Conservation (phyloP, 345 rosid species). For the Hirschfeldia incana region DNA sequence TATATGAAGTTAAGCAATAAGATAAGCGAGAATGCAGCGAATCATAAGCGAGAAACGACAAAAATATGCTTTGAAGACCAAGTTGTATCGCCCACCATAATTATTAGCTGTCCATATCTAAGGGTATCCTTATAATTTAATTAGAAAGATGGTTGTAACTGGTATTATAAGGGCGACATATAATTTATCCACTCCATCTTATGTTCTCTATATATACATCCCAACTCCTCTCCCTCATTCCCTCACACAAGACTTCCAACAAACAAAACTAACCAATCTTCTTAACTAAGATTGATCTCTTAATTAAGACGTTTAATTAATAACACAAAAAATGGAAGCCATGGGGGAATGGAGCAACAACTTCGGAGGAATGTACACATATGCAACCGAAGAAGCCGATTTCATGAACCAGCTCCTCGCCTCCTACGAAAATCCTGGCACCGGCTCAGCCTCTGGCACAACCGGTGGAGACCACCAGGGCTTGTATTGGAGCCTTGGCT, state of each 20-base stretch:
- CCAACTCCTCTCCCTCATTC: slow-evolving; percentile 23
- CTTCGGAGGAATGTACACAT: slow-evolving; percentile 54
- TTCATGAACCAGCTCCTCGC: slow-evolving; percentile 70
- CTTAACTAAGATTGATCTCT: slow-evolving; percentile 25
- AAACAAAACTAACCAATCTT: slow-evolving; percentile 16
- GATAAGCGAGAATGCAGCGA: slow-evolving; percentile 16
- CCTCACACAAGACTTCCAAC: slow-evolving; percentile 36
- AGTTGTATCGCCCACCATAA: slow-evolving; percentile 29
- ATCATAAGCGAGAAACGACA: slow-evolving; percentile 27
- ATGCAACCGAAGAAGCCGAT: slow-evolving; percentile 68
- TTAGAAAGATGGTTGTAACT: slow-evolving; percentile 18
- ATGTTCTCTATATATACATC: slow-evolving; percentile 39
- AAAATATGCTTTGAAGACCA: slow-evolving; percentile 25
- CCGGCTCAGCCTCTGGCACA: slow-evolving; percentile 33
- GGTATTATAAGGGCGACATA: not conserved
- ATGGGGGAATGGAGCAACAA: slow-evolving; percentile 66
- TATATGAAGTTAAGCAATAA: not conserved
- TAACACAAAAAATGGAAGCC: slow-evolving; percentile 51
- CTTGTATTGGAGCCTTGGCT: slow-evolving; percentile 35
- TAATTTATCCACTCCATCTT: slow-evolving; percentile 26
- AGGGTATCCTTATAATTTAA: slow-evolving; percentile 20
- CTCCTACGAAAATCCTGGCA: slow-evolving; percentile 37
- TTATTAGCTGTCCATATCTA: slow-evolving; percentile 42
- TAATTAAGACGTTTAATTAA: slow-evolving; percentile 21
- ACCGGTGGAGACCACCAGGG: slow-evolving; percentile 44